Evolutionary conservation across 2,329 filamentous ascomycete genomes (phyloP).

Genomic region (Trichoderma koningii): DNA sequence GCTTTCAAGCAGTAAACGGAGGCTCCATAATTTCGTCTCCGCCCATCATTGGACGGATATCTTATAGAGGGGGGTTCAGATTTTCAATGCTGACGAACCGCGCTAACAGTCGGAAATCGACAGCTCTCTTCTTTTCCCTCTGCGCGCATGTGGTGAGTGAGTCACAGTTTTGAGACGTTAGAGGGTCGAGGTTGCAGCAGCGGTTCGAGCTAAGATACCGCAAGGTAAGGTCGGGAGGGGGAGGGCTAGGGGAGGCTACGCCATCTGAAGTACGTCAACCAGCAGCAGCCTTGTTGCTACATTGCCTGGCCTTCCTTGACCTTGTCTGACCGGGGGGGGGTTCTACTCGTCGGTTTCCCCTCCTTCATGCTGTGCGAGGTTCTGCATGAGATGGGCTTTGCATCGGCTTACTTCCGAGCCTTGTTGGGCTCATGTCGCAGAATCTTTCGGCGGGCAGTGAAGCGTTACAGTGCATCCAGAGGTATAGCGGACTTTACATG

Average conservation of each 20-base stretch:
- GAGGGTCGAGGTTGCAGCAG: not conserved
- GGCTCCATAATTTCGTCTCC: not conserved
- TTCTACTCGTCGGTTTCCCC: too few relatives aligned
- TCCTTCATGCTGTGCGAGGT: not conserved
- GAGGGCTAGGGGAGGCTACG: too few relatives aligned
- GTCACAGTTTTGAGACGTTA: slow-evolving; percentile 15
- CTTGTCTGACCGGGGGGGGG: too few relatives aligned
- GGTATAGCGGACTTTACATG: too few relatives aligned
- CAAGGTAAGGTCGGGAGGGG: too few relatives aligned
- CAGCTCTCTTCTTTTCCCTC: not conserved
- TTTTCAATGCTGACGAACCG: not conserved
- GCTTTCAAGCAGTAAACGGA: not conserved
- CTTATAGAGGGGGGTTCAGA: not conserved
- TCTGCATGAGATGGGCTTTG: not conserved
- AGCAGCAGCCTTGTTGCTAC: slow-evolving; percentile 15
- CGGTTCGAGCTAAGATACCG: too few relatives aligned
- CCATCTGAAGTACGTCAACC: slow-evolving; percentile 13
- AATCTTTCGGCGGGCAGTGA: not conserved
- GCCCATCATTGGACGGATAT: not conserved
- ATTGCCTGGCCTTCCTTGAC: too few relatives aligned
- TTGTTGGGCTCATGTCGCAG: not conserved
- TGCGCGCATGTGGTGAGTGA: not conserved
- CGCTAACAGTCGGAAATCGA: not conserved
- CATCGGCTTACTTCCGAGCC: slow-evolving; percentile 14
- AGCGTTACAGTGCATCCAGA: too few relatives aligned